These are phyloP conservation scores for Neofusicoccum ribis DNA, from an alignment of 2,329 filamentous ascomycete species.

Conservation along the genomic window DNA sequence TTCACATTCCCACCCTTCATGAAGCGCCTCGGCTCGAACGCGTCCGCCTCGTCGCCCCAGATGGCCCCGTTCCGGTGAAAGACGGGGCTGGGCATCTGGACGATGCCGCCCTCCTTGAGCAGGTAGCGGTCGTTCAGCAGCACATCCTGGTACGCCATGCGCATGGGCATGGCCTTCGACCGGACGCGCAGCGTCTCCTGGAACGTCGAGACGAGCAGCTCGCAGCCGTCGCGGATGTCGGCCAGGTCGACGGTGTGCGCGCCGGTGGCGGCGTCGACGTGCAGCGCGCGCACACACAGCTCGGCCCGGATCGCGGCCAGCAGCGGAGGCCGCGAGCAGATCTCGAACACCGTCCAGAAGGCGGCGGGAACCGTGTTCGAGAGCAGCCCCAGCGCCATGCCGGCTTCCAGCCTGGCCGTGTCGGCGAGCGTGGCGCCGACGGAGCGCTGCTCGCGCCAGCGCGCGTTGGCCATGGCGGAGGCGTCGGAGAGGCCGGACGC, in stretches of 20 bases:
- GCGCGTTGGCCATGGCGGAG: constrained; percentile 39
- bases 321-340: constrained; percentile 36
- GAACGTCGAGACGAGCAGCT: constrained; percentile 42
- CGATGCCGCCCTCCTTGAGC: constrained; percentile 37
- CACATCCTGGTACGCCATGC: constrained; percentile 40
- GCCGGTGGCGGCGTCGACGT: constrained; percentile 4
- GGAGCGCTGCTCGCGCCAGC: constrained; percentile 35
- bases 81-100: constrained; percentile 38
- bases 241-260: constrained; percentile 32
- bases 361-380: constrained; percentile 42
- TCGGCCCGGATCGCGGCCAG: constrained; percentile 36
- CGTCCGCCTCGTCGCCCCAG: constrained; percentile 35
- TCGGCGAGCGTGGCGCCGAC: constrained; percentile 38
- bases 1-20: background rate
- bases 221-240: constrained; percentile 38
- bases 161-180: constrained; percentile 40
- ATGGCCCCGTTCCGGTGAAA: constrained; percentile 33
- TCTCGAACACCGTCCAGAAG: constrained; percentile 45
- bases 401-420: constrained; percentile 45
- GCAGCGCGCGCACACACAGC: constrained; percentile 17
- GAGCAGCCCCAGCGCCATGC: constrained; percentile 42
- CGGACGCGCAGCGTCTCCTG: constrained; percentile 45
- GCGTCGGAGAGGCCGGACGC: constrained; percentile 40
- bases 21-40: constrained; percentile 40
- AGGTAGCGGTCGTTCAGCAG: constrained; percentile 34